A percentile compares a stretch with the other conserved stretches of the same genome.
Evolutionary conservation across 2,329 filamentous ascomycete species (phyloP).

Genomic region (Ophiostoma sp.): DNA sequence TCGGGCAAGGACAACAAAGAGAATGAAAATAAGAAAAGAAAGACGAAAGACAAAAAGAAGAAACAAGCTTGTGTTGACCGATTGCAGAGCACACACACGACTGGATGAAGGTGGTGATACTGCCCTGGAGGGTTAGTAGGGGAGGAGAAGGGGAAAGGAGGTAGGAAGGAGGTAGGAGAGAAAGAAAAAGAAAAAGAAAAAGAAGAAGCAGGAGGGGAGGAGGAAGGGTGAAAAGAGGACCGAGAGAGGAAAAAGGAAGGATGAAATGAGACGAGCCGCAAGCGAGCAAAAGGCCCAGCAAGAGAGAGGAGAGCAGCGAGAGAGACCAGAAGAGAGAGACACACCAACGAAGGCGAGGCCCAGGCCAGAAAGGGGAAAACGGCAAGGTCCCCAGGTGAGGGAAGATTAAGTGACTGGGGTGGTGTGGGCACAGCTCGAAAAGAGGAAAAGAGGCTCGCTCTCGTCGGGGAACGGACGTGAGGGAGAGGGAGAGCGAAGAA

Average conservation of each 20-base stretch:
- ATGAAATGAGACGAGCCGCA: slow-evolving; percentile 17
- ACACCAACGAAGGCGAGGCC: neutral
- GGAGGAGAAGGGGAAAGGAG: slow-evolving; percentile 1
- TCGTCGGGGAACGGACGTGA: slow-evolving; percentile 6
- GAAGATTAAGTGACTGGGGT: slow-evolving; percentile 27
- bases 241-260: slow-evolving; percentile 9
- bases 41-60: neutral
- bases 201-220: neutral
- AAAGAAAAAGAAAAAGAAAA: neutral
- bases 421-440: slow-evolving; percentile 23
- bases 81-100: slow-evolving; percentile 25
- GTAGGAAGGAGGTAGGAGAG: slow-evolving; percentile 13
- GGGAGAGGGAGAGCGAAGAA: neutral
- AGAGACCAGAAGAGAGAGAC: neutral
- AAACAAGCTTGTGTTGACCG: slow-evolving; percentile 9
- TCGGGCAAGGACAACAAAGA: neutral
- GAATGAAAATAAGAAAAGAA: neutral
- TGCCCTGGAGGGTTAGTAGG: slow-evolving; percentile 24
- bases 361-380: slow-evolving; percentile 25
- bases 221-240: slow-evolving; percentile 10
- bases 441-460: slow-evolving; percentile 18
- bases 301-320: neutral
- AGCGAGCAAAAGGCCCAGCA: slow-evolving; percentile 1
- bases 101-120: slow-evolving; percentile 24
- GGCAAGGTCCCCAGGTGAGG: slow-evolving; percentile 17